Percentiles rank a stretch among this genome's conserved stretches.
Conservation (phyloP, 2,329 filamentous ascomycete species). For the Pochonia chlamydosporia region DNA sequence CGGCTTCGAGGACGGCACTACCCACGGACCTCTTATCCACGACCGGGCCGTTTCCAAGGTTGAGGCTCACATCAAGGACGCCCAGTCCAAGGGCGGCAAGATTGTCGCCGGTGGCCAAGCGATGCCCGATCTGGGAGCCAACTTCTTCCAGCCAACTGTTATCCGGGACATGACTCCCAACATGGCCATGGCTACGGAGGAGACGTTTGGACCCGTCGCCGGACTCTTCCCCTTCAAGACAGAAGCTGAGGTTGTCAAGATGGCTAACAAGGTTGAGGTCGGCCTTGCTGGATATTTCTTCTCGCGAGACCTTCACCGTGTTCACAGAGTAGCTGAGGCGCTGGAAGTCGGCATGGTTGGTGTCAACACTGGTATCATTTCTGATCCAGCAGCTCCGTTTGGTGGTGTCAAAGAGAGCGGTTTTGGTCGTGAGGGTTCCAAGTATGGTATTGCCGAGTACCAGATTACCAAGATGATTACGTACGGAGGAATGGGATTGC, state of each 20-base stretch:
- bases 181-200: constrained; percentile 80
- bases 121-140: constrained; percentile 67
- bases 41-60: constrained; percentile 76
- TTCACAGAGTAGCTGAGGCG: constrained; percentile 57
- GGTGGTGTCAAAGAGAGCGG: constrained; percentile 80
- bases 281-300: constrained; percentile 95
- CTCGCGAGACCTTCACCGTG: constrained; percentile 56
- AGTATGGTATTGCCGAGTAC: constrained; percentile 74
- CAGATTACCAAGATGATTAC: constrained; percentile 62
- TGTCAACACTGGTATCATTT: constrained; percentile 68
- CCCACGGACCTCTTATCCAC: constrained; percentile 82
- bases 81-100: constrained; percentile 69
- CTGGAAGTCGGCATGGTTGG: constrained; percentile 86
- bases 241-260: constrained; percentile 78
- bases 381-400: constrained; percentile 56
- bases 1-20: constrained; percentile 64
- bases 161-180: constrained; percentile 78
- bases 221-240: constrained; percentile 84
- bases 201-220: constrained; percentile 93
- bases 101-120: constrained; percentile 70
- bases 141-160: constrained; percentile 89
- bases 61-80: constrained; percentile 73
- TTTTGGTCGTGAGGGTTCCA: constrained; percentile 72
- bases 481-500: constrained; percentile 48
- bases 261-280: constrained; percentile 79